These are phyloP conservation scores for Sporothrix phasma DNA, from an alignment of 2,329 filamentous ascomycete species.

Conservation along the genomic window DNA sequence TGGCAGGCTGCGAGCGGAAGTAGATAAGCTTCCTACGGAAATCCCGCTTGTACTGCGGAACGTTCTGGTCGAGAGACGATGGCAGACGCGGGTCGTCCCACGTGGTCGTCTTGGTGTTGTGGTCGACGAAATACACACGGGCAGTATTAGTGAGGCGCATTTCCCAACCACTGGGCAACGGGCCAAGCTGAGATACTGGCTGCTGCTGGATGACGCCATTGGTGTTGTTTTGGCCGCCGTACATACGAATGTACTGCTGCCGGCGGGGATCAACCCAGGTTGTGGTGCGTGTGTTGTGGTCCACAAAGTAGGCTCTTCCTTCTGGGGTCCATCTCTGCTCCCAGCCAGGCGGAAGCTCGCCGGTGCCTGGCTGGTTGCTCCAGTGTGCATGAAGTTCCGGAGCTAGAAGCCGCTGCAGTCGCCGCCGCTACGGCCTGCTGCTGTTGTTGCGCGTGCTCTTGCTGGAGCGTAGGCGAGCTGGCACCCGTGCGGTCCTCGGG, in stretches of 20 bases:
- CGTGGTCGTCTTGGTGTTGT: constrained; percentile 98
- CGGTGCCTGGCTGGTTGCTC: constrained; percentile 86
- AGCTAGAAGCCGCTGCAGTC: constrained; percentile 39
- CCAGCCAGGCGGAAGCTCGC: constrained; percentile 91
- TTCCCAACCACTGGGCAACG: constrained; percentile 94
- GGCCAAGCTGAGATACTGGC: constrained; percentile 91
- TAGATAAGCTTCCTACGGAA: constrained; percentile 97
- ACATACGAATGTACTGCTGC: constrained; percentile 98
- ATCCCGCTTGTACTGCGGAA: constrained; percentile 98
- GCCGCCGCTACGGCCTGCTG: constrained; percentile 33
- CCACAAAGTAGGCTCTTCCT: constrained; percentile 91
- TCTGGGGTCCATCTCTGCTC: constrained; percentile 94
- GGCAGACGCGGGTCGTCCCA: constrained; percentile 96
- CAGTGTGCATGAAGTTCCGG: constrained; percentile 89
- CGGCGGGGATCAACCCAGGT: constrained; percentile 97
- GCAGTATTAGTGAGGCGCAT: constrained; percentile 99
- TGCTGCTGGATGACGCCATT: constrained; percentile 91
- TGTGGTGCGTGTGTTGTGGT: constrained; percentile 95
- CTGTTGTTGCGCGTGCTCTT: constrained; percentile 39
- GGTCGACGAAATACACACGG: constrained; percentile 95
- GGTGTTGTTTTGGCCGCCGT: constrained; percentile 73
- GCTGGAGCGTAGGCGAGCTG: constrained; percentile 71
- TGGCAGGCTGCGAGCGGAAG: constrained; percentile 93
- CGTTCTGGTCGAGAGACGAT: constrained; percentile 93
- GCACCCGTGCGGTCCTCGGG: constrained; percentile 92